Evolutionary conservation across 2,329 filamentous ascomycete genomes (phyloP).

Genomic region (Chaetomium olivaceum): DNA sequence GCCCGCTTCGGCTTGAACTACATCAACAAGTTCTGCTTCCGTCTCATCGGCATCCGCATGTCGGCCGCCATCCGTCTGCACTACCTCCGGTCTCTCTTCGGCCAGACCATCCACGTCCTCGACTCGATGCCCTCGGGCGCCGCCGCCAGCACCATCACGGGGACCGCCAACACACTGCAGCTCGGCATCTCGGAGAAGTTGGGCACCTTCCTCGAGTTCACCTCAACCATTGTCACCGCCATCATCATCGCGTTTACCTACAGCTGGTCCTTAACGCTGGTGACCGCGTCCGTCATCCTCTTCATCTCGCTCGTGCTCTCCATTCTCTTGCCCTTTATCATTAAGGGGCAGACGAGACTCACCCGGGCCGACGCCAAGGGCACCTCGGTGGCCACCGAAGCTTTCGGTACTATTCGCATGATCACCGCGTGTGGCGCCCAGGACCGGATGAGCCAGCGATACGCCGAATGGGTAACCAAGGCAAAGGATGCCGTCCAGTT

Average conservation of each 20-base stretch:
- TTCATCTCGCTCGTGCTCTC: conserved; percentile 55
- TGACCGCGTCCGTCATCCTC: conserved; percentile 57
- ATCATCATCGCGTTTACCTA: conserved; percentile 57
- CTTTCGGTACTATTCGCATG: conserved; percentile 61
- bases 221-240: conserved; percentile 53
- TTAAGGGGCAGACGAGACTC: conserved; percentile 51
- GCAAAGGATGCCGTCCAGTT: conserved; percentile 51
- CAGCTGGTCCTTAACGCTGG: conserved; percentile 61
- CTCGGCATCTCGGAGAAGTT: conserved; percentile 66
- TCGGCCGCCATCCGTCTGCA: conserved; percentile 62
- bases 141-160: conserved; percentile 64
- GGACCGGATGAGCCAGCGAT: conserved; percentile 53
- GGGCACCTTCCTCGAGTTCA: conserved; percentile 58
- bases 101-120: conserved; percentile 66
- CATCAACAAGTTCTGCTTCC: conserved; percentile 54
- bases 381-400: conserved; percentile 61
- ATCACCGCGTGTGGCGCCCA: conserved; percentile 64
- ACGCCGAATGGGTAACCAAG: conserved; percentile 56
- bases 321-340: conserved; percentile 55
- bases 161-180: conserved; percentile 64
- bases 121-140: conserved; percentile 64
- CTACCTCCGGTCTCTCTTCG: conserved; percentile 64
- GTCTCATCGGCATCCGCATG: conserved; percentile 62
- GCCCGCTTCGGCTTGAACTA: conserved; percentile 65
- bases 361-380: conserved; percentile 58